These are phyloP conservation scores for Kingdonia uniflora DNA, from an alignment of 164 flowering plant species.

Conservation along the genomic window DNA sequence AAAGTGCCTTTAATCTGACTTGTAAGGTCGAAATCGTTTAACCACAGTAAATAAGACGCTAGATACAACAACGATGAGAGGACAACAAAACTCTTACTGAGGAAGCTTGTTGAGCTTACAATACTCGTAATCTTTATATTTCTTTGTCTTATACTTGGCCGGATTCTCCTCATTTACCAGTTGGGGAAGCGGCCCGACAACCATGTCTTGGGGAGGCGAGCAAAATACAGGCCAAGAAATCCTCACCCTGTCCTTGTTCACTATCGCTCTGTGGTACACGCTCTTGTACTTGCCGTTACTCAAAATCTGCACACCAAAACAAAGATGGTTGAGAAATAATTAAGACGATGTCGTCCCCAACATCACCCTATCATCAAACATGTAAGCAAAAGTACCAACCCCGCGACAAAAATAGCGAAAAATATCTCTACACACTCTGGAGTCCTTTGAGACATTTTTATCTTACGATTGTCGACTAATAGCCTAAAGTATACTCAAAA, in stretches of 20 bases:
- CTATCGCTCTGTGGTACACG: conserved; percentile 42
- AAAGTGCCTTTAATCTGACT: background rate
- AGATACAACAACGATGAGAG: background rate
- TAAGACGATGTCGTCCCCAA: no score
- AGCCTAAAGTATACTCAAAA: no score
- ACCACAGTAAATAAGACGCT: background rate
- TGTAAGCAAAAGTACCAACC: no score
- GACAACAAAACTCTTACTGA: conserved; percentile 18
- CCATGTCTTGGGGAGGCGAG: conserved; percentile 41
- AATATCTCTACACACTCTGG: no score
- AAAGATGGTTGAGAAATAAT: no score
- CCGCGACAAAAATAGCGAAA: no score
- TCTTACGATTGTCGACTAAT: no score
- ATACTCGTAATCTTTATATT: conserved; percentile 45
- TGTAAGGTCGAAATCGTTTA: background rate
- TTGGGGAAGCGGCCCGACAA: conserved; percentile 56
- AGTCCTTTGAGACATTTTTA: no score
- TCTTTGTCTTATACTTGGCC: conserved; percentile 53
- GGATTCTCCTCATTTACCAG: conserved; percentile 39
- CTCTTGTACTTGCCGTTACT: conserved; percentile 53
- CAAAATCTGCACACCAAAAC: conserved; percentile 45
- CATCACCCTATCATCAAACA: no score
- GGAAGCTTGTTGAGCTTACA: conserved; percentile 80
- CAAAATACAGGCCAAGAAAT: conserved; percentile 65
- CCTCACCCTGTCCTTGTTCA: conserved; percentile 46